Percentiles rank a stretch among this genome's conserved stretches.
Conservation (phyloP, 139 green algal genomes). For the Haematococcus lacustris region DNA sequence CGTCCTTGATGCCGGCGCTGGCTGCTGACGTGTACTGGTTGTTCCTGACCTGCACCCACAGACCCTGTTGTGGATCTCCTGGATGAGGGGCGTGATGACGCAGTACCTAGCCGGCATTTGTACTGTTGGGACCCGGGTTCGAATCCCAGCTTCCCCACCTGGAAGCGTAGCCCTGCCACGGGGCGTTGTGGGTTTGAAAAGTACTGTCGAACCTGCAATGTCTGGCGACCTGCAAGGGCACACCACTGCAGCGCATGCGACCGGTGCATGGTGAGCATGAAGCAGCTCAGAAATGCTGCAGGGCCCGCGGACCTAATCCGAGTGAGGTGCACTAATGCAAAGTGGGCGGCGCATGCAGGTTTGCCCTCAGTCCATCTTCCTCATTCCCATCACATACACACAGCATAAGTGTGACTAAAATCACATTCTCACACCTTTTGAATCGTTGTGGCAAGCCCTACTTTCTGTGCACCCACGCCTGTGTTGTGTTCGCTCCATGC, state of each 20-base stretch:
- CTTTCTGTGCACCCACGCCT: not conserved
- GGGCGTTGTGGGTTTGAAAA: too few relatives aligned
- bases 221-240: conserved; percentile 55
- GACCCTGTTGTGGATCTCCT: too few relatives aligned
- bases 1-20: too few relatives aligned
- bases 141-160: too few relatives aligned
- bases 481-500: not conserved
- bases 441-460: not conserved
- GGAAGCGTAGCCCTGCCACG: too few relatives aligned
- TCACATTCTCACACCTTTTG: not conserved
- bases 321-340: not conserved
- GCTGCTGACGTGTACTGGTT: too few relatives aligned
- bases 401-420: not conserved
- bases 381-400: not conserved
- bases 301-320: too few relatives aligned
- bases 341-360: not conserved
- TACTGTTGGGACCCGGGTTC: too few relatives aligned
- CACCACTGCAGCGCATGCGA: conserved; percentile 63
- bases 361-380: not conserved
- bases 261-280: conserved; percentile 55
- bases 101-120: too few relatives aligned
- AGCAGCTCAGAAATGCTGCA: not conserved
- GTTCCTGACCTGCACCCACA: too few relatives aligned
- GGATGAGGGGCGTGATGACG: too few relatives aligned
- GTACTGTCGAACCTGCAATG: conserved; percentile 62